Conservation (phyloP, 257 asterid species). For the Ajuga chamaepitys region DNA sequence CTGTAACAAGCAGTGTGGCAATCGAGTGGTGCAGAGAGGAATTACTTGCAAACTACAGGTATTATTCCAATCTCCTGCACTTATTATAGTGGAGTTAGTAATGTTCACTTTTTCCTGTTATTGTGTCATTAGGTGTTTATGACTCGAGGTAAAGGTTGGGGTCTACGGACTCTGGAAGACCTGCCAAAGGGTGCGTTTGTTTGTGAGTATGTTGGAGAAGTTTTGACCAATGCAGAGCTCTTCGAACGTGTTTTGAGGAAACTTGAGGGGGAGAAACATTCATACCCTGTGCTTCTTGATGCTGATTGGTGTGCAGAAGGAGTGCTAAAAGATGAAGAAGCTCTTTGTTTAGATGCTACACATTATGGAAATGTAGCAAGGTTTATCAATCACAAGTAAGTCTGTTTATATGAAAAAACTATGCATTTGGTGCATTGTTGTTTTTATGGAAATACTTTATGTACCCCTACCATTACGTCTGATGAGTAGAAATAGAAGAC, state of each 20-base stretch:
- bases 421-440: slow-evolving; percentile 5
- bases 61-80: background rate
- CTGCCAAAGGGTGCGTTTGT: slow-evolving; percentile 92
- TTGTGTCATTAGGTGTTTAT: slow-evolving; percentile 57
- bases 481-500: background rate
- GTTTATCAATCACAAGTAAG: slow-evolving; percentile 90
- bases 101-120: slow-evolving; percentile 7
- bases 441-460: background rate
- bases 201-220: slow-evolving; percentile 95
- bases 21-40: slow-evolving; percentile 95
- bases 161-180: slow-evolving; percentile 91
- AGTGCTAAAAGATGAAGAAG: slow-evolving; percentile 80
- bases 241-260: slow-evolving; percentile 62
- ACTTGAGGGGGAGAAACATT: slow-evolving; percentile 51
- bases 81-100: background rate
- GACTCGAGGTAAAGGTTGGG: slow-evolving; percentile 95
- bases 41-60: slow-evolving; percentile 76
- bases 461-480: background rate
- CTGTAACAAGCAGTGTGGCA: slow-evolving; percentile 76
- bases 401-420: background rate
- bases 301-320: slow-evolving; percentile 89
- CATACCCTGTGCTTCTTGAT: slow-evolving; percentile 92
- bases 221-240: slow-evolving; percentile 70
- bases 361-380: slow-evolving; percentile 88
- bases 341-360: slow-evolving; percentile 93